Base-by-base conservation (phyloP, 2,329 filamentous ascomycete genomes). In the Dactylellina cionopaga region DNA sequence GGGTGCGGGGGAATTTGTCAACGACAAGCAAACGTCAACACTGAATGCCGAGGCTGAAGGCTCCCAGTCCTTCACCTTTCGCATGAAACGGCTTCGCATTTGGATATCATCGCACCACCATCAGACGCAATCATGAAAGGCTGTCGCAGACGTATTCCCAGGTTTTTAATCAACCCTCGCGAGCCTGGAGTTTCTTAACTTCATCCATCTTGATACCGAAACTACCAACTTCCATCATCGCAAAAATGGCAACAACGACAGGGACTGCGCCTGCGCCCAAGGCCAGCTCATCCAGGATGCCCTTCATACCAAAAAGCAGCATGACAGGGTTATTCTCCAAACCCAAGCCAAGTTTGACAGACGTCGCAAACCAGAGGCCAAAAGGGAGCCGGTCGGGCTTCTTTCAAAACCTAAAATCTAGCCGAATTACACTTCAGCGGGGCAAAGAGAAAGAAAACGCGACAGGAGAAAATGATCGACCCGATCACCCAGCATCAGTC, bases 131-230 rank as follows among this genome's bases (percentile, higher is more conserved):
- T n/a, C n/a, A n/a, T n/a, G n/a, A n/a, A n/a, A n/a, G n/a, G n/a
- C n/a, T n/a, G n/a, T n/a, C n/a, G n/a, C n/a, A n/a, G n/a, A n/a
- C n/a, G n/a, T n/a, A n/a, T n/a, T n/a, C n/a, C n/a, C 2, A 10
- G 3, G 5, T 25, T 22, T 39, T 3, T 22, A 31, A 41, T 9
- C 25, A 10, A 13, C 47, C 29, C 37, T 22, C 54, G 54, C 35
- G 44, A 68, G n/a, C 63, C 54, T 17, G 63, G 63, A 35, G 35
- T 68, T 7, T 60, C 63, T 11, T 66, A 58, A 33, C 62, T 49
- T 41, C 39, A 33, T 46, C 37, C n/a, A 52, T n/a, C 37, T 15
- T 44, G 4, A 15, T 11, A 49, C 31, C 19, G 9, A 5, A 19
- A 24, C 11, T n/a, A 25, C 41, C 46, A 13, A 9, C 19, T 58